Conservation (phyloP, 371 early-diverging fungal genomes). For the Mortierella sp. region DNA sequence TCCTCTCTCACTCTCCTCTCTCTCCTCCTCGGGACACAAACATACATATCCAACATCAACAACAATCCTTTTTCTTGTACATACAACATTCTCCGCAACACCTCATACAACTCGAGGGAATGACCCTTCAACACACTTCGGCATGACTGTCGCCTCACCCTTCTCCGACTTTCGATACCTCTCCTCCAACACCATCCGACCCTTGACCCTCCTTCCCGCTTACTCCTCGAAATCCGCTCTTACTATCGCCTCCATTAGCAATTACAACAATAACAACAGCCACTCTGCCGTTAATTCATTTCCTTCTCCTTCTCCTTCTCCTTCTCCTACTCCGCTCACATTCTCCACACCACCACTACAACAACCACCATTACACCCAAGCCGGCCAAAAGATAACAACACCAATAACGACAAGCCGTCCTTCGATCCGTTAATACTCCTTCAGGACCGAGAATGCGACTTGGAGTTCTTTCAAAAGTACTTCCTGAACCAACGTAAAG, state of each 20-base stretch:
- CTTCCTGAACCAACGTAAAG: conserved; percentile 9
- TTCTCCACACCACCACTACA: background rate
- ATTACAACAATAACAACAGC: background rate
- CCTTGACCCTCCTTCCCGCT: conserved; percentile 1
- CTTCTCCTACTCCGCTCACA: background rate
- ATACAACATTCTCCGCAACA: background rate
- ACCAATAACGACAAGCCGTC: conserved; percentile 6
- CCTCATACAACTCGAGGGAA: background rate
- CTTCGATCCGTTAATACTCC: conserved; percentile 20
- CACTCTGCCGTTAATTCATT: background rate
- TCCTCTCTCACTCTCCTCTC: background rate
- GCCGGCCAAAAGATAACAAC: background rate
- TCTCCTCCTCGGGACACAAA: too few species aligned
- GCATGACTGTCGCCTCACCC: conserved; percentile 42
- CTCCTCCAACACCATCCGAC: conserved; percentile 18
- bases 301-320: background rate
- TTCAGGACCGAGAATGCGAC: conserved; percentile 53
- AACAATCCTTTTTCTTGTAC: background rate
- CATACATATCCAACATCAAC: background rate
- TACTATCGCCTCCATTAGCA: background rate
- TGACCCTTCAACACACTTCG: conserved; percentile 5
- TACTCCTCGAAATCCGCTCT: conserved; percentile 4
- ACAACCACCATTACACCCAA: background rate
- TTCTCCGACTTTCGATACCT: conserved; percentile 41
- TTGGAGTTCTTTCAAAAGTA: conserved; percentile 28